Evolutionary conservation across 1,284 basidiomycete species (phyloP).

Genomic region (Trichosporon coremiiforme): DNA sequence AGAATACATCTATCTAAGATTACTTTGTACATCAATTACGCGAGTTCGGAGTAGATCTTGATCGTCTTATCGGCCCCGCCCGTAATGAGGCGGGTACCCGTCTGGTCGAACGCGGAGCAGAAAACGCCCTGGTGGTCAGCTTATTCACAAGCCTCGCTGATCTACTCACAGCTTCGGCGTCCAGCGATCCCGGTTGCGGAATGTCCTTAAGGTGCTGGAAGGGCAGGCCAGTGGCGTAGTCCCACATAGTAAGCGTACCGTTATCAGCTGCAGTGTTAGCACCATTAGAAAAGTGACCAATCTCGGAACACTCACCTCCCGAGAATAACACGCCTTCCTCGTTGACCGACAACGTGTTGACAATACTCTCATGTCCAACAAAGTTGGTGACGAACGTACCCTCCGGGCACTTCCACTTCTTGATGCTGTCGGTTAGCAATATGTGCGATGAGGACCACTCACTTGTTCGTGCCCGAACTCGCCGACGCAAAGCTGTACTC

Average conservation of each 20-base stretch:
- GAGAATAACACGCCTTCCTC: constrained; percentile 96
- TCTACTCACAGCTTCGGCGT: constrained; percentile 80
- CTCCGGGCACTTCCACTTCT: constrained; percentile 99
- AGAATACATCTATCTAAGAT: constrained; percentile 11
- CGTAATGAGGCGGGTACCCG: constrained; percentile 91
- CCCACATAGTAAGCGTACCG: constrained; percentile 86
- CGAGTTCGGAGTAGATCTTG: constrained; percentile 62
- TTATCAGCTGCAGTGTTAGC: constrained; percentile 68
- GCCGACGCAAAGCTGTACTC: constrained; percentile 96
- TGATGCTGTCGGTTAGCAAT: constrained; percentile 63
- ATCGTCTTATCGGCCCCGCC: constrained; percentile 98
- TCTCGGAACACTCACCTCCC: constrained; percentile 66
- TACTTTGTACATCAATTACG: constrained; percentile 30
- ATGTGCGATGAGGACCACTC: constrained; percentile 24
- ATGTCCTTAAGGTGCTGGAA: constrained; percentile 94
- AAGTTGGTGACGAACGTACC: constrained; percentile 95
- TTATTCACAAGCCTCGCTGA: neutral
- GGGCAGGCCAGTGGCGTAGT: constrained; percentile 89
- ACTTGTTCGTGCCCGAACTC: constrained; percentile 91
- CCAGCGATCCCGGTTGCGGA: constrained; percentile 93
- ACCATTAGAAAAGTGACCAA: neutral
- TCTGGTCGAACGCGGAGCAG: constrained; percentile 94
- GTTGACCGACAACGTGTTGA: constrained; percentile 94
- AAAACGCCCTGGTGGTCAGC: constrained; percentile 63
- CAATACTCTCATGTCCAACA: constrained; percentile 91